Conservation (phyloP, 2,329 filamentous ascomycete genomes). For the Onygena corvina region DNA sequence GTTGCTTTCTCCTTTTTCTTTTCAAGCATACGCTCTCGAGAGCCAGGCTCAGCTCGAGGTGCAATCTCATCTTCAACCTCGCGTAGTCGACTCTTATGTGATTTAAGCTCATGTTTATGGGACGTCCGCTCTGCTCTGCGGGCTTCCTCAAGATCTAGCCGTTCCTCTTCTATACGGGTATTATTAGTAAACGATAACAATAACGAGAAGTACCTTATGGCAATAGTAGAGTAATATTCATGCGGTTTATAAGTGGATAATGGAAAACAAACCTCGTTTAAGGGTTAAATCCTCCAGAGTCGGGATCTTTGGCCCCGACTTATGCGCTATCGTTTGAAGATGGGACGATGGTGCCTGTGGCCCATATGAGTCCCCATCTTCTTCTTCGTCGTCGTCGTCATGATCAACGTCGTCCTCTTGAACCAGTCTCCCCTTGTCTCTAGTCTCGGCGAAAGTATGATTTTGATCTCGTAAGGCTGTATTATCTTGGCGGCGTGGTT, state of each 20-base stretch:
- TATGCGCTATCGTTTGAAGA: conserved; percentile 9
- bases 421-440: background rate
- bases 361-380: conserved; percentile 53
- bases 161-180: conserved; percentile 27
- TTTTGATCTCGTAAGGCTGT: background rate
- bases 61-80: conserved; percentile 55
- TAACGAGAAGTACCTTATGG: conserved; percentile 13
- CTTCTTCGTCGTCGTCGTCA: conserved; percentile 33
- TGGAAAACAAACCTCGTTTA: conserved; percentile 26
- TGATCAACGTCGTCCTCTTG: conserved; percentile 17
- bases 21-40: conserved; percentile 71
- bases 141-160: conserved; percentile 43
- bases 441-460: background rate
- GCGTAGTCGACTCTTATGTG: conserved; percentile 26
- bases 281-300: conserved; percentile 61
- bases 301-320: conserved; percentile 52
- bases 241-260: background rate
- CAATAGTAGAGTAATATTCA: conserved; percentile 14
- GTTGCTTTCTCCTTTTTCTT: conserved; percentile 65
- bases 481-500: background rate
- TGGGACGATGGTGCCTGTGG: conserved; percentile 33
- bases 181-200: conserved; percentile 16
- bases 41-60: conserved; percentile 71
- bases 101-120: conserved; percentile 53
- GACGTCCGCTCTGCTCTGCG: conserved; percentile 51